A percentile compares a stretch with the other conserved stretches of the same genome.
Conservation (phyloP, 163 green algal genomes). For the Volvox carteri region DNA sequence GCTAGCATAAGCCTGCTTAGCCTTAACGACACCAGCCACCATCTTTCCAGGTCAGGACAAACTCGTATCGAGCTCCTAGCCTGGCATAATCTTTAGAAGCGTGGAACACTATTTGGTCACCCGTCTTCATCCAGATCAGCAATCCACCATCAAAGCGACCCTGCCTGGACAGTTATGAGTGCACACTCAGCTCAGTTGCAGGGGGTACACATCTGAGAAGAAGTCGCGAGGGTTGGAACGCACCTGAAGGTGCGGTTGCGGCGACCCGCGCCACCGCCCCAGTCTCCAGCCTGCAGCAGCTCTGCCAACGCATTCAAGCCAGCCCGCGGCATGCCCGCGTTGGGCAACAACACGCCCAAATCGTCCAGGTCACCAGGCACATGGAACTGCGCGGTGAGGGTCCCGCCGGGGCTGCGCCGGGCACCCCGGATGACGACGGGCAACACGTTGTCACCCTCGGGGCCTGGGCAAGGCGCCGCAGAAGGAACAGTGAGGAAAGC, state of each 20-base stretch:
- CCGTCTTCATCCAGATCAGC: no score
- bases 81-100: no score
- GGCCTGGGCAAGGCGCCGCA: neutral
- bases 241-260: constrained; percentile 50
- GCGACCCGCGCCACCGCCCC: constrained; percentile 27
- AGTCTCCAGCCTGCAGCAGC: constrained; percentile 35
- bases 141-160: no score
- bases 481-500: neutral
- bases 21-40: no score
- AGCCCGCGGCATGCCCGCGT: neutral
- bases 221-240: no score
- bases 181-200: no score
- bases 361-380: constrained; percentile 40
- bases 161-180: no score
- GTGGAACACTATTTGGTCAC: no score
- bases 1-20: no score
- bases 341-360: neutral
- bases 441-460: constrained; percentile 6
- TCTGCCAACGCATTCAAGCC: constrained; percentile 45
- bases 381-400: constrained; percentile 17
- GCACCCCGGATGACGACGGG: constrained; percentile 5
- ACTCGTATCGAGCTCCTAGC: no score
- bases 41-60: no score
- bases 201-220: no score
- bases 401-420: constrained; percentile 3